Evolutionary conservation across 2,329 filamentous ascomycete genomes (phyloP), one percentile per base, ranked within the genome.

Genomic region (Talaromyces atroroseus): DNA sequence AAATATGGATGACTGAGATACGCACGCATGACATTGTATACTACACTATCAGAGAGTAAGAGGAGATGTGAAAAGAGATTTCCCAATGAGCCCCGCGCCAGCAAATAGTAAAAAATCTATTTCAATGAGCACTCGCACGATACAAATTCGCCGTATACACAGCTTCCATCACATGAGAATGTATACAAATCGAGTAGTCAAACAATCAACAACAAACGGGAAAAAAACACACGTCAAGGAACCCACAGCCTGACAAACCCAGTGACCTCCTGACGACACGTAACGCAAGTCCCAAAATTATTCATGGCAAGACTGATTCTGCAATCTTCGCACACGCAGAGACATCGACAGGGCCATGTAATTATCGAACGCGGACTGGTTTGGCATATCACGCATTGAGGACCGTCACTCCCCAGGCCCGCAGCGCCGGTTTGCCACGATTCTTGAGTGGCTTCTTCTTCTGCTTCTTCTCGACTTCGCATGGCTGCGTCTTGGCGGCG

Each of bases 271-370:
- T 90, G 84, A 51, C 94, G 82, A 71, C 94, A 97, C 66, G 92
- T 97, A 40, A 97, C 92, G 69, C 94, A 99, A 68, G 90, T 95
- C 61, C 92, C 90, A 70, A 95, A 97, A 70, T 97, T 97, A 70
- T 96, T 95, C 85, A 95, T 92, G 3, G 94, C 94, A 60, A 97
- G 79, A 45, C 90, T 92, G 36, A 97, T 89, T 32, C 94, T 82
- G 69, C 94, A 97, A 63, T 97, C 94, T 70, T 99, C 94, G 69
- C 94, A 97, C 12, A 97, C 80, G 63, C 90, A 92, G 57, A 99
- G 80, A 69, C 94, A 99, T 2, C 94, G 88, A 70, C 94, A 99
- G 0, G 94, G 94, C 94, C 94, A 97, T 1, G 96, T 87, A 54
- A 99, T 88, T 59, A 97, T 88, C 7, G 89, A 95, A 18, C 94